Percentiles rank a stretch among this genome's conserved stretches.
These are phyloP conservation scores for Zygosaccharomyces gambellarensis DNA, from an alignment of 805 yeast genomes.

Conservation along the genomic window DNA sequence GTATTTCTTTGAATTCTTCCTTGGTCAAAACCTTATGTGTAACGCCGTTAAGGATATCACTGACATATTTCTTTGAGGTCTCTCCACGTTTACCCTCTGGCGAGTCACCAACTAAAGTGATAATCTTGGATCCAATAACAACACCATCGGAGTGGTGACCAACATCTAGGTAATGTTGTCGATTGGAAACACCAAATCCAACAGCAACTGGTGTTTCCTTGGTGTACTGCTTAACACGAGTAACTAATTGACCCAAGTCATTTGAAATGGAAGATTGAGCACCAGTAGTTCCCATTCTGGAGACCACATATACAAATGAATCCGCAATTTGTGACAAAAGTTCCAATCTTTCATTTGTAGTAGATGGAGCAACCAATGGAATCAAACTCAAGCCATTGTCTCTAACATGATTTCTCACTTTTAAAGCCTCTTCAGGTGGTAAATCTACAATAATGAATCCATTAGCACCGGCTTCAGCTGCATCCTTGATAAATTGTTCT, in stretches of 20 bases:
- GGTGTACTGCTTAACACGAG: conserved; percentile 70
- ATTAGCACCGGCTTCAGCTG: conserved; percentile 87
- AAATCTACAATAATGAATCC: conserved; percentile 93
- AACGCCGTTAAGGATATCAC: conserved; percentile 61
- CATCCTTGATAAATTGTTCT: conserved; percentile 67
- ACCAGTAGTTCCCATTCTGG: conserved; percentile 98
- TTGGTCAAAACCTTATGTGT: conserved; percentile 32
- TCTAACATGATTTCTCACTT: conserved; percentile 70
- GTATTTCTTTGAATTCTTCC: conserved; percentile 38
- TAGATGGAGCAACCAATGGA: conserved; percentile 95
- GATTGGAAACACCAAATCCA: conserved; percentile 93
- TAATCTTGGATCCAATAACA: conserved; percentile 86
- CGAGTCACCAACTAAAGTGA: conserved; percentile 64
- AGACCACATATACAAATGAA: conserved; percentile 92
- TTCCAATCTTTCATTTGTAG: conserved; percentile 82
- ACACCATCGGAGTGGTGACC: conserved; percentile 89
- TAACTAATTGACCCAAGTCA: conserved; percentile 63
- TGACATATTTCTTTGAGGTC: conserved; percentile 62
- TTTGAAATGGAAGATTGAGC: conserved; percentile 58
- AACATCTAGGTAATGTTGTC: conserved; percentile 80
- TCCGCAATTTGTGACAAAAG: conserved; percentile 82
- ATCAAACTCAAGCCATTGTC: conserved; percentile 71
- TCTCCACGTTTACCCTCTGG: conserved; percentile 54
- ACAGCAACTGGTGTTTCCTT: conserved; percentile 83
- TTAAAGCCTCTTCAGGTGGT: conserved; percentile 96